These are phyloP conservation scores for Colletotrichum euphorbiae DNA, from an alignment of 2,329 filamentous ascomycete genomes.

Conservation along the genomic window DNA sequence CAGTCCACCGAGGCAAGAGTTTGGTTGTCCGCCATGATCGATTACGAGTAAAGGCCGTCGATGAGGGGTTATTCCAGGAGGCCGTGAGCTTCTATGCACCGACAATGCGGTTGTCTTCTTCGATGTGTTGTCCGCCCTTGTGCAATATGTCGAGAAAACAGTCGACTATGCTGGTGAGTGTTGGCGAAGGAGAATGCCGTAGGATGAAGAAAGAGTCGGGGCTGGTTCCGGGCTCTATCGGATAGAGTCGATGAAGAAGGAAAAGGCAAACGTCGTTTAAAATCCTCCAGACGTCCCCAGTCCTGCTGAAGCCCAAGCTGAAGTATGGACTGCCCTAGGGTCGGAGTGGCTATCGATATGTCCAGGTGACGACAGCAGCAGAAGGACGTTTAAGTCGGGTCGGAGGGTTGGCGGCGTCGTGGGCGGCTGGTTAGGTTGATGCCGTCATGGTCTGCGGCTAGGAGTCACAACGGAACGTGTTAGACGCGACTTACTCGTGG, in stretches of 20 bases:
- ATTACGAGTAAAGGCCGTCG: not conserved
- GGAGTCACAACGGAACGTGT: constrained; percentile 12
- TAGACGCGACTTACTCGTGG: constrained; percentile 28
- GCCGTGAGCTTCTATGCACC: not conserved
- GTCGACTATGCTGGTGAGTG: not conserved
- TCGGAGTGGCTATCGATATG: not conserved
- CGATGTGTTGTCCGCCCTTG: not conserved
- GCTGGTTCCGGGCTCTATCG: not conserved
- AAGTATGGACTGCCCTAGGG: constrained; percentile 3
- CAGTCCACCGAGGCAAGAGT: constrained; percentile 54
- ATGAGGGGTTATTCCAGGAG: not conserved
- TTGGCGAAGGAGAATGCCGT: not conserved
- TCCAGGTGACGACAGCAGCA: not conserved
- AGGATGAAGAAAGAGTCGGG: not conserved
- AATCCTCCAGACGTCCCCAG: constrained; percentile 23
- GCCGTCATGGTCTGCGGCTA: constrained; percentile 29
- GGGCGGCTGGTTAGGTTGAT: constrained; percentile 26
- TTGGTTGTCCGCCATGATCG: constrained; percentile 22
- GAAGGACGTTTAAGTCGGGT: constrained; percentile 13
- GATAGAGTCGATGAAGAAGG: not conserved
- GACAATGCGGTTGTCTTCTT: not conserved
- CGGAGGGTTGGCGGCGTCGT: constrained; percentile 3
- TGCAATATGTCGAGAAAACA: constrained; percentile 6
- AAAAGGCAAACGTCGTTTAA: constrained; percentile 3
- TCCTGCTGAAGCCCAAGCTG: constrained; percentile 31